Evolutionary conservation across 2,329 filamentous ascomycete species (phyloP).

Genomic region (Arthroderma sp.): DNA sequence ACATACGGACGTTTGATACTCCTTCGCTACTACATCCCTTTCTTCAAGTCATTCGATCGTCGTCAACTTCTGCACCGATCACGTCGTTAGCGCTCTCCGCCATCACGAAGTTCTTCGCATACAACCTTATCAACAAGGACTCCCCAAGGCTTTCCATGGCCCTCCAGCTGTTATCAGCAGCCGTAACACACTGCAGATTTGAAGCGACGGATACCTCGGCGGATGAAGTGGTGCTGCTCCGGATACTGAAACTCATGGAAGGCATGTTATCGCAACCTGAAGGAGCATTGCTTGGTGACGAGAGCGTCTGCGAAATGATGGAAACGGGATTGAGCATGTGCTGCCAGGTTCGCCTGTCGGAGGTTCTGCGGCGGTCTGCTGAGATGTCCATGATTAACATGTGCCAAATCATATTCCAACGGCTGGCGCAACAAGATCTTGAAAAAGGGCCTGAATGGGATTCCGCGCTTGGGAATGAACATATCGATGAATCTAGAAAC

Average conservation of each 20-base stretch:
- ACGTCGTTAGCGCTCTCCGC: constrained; percentile 88
- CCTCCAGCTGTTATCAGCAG: constrained; percentile 88
- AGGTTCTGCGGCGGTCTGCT: constrained; percentile 76
- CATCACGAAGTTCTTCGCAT: constrained; percentile 91
- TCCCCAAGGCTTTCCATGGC: constrained; percentile 82
- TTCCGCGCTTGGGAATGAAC: constrained; percentile 37
- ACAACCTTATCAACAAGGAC: constrained; percentile 71
- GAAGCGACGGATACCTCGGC: constrained; percentile 91
- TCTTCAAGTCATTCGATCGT: constrained; percentile 89
- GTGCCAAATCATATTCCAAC: constrained; percentile 96
- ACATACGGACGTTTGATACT: constrained; percentile 80
- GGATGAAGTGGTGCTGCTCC: constrained; percentile 85
- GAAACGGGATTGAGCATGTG: constrained; percentile 94
- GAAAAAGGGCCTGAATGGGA: constrained; percentile 50
- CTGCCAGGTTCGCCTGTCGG: constrained; percentile 82
- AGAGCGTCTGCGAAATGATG: constrained; percentile 99
- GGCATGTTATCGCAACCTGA: constrained; percentile 91
- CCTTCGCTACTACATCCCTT: constrained; percentile 84
- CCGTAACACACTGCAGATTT: constrained; percentile 94
- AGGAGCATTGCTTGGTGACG: constrained; percentile 85
- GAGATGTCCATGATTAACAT: constrained; percentile 97
- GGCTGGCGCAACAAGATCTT: constrained; percentile 73
- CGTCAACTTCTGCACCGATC: constrained; percentile 88
- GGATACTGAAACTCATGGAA: constrained; percentile 96
- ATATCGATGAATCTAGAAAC: constrained; percentile 22